These are phyloP conservation scores for Sporothrix globosa DNA, from an alignment of 2,329 filamentous ascomycete genomes.

Conservation along the genomic window DNA sequence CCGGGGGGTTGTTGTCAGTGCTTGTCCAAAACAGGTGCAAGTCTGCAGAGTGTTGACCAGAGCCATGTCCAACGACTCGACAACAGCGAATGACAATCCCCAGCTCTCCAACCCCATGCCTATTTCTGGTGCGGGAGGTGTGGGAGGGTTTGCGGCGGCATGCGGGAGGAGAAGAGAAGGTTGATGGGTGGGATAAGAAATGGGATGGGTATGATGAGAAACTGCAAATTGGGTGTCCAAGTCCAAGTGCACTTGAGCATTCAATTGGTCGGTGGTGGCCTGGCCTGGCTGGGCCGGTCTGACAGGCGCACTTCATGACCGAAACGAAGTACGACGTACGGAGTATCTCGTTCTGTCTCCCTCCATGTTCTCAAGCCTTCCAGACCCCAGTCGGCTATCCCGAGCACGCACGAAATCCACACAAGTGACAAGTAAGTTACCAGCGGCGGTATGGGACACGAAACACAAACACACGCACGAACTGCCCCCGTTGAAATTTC, in stretches of 20 bases:
- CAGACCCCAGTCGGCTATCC: constrained; percentile 6
- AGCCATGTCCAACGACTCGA: constrained; percentile 12
- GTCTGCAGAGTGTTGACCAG: background rate
- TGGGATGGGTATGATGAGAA: constrained; percentile 6
- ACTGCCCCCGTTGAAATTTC: background rate
- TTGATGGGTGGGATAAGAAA: too few relatives aligned
- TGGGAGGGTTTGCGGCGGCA: background rate
- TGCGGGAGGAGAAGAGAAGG: constrained; percentile 16
- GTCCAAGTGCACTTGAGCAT: background rate
- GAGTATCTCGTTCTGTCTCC: background rate
- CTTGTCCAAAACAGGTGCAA: background rate
- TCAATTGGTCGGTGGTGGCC: background rate
- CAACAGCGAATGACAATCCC: background rate
- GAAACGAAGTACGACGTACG: too few relatives aligned
- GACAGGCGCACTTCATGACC: background rate
- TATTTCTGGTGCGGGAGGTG: constrained; percentile 15
- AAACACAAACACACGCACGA: constrained; percentile 19
- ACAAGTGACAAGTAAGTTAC: background rate
- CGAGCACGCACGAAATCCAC: background rate
- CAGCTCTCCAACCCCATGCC: background rate
- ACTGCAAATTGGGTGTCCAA: background rate
- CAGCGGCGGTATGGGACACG: constrained; percentile 2
- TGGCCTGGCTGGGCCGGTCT: constrained; percentile 6
- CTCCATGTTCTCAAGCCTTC: background rate
- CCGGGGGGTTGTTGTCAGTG: constrained; percentile 7